These are phyloP conservation scores for Babesia divergens DNA, from an alignment of 169 alveolate genomes.

Conservation along the genomic window DNA sequence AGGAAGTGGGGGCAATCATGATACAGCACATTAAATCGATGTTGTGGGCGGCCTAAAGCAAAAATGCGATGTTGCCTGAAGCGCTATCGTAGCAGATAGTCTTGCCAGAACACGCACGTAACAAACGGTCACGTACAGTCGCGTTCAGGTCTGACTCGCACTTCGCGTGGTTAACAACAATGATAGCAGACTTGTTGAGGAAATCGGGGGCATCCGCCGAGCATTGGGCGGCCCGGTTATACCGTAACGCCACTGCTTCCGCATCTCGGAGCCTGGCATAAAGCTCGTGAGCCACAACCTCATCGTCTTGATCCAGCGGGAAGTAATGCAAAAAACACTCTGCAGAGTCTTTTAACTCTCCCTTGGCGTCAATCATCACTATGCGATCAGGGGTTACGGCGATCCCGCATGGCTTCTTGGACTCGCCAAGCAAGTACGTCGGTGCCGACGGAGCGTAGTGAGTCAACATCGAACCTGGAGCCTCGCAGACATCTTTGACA, in stretches of 20 bases:
- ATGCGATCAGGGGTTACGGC: background rate
- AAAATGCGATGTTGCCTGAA: too few relatives aligned
- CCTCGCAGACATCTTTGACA: background rate
- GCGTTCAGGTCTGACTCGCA: conserved; percentile 9
- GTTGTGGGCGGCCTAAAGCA: too few relatives aligned
- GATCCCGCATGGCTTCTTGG: background rate
- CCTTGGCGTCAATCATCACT: conserved; percentile 50
- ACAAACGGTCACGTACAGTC: conserved; percentile 42
- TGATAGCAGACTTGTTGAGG: background rate
- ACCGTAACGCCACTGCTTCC: conserved; percentile 26
- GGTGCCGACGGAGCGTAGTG: conserved; percentile 90
- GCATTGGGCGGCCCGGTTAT: background rate
- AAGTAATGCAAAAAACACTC: conserved; percentile 18
- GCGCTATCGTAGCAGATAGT: background rate
- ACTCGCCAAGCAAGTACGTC: conserved; percentile 67
- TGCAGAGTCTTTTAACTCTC: background rate
- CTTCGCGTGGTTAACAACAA: conserved; percentile 18
- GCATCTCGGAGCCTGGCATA: conserved; percentile 34
- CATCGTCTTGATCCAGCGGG: background rate
- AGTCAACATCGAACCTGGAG: conserved; percentile 86
- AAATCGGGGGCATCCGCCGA: background rate
- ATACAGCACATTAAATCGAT: too few relatives aligned
- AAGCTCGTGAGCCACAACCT: conserved; percentile 29
- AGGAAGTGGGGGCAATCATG: too few relatives aligned
- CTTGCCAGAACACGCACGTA: conserved; percentile 41